These are phyloP conservation scores for Miamiensis avidus DNA, from an alignment of 169 alveolate genomes.

Conservation along the genomic window DNA sequence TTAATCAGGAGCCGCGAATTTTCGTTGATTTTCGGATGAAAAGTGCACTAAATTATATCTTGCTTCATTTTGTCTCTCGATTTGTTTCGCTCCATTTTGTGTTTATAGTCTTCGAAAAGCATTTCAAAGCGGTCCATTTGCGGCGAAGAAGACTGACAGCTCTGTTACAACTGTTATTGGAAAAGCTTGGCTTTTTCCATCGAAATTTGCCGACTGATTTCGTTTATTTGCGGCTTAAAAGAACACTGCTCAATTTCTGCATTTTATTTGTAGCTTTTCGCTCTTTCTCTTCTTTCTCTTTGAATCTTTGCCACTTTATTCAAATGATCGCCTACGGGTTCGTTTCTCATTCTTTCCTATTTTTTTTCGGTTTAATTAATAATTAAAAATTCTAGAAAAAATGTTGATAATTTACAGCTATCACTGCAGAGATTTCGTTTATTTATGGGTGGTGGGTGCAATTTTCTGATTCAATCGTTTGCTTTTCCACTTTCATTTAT, in stretches of 20 bases:
- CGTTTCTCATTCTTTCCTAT: slow-evolving; percentile 17
- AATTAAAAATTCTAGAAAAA: too few relatives aligned
- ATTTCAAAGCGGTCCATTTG: background rate
- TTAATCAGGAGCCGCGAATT: too few relatives aligned
- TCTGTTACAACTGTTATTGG: background rate
- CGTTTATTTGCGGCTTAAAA: slow-evolving; percentile 15
- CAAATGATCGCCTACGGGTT: slow-evolving; percentile 16
- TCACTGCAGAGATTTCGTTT: slow-evolving; percentile 9
- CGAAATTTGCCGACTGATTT: slow-evolving; percentile 1
- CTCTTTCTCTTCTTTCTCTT: slow-evolving; percentile 23
- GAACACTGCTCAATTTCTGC: slow-evolving; percentile 5
- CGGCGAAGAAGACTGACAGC: background rate
- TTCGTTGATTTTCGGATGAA: background rate
- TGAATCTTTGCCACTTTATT: slow-evolving; percentile 1
- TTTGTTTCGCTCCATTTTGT: slow-evolving; percentile 5
- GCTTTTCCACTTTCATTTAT: background rate
- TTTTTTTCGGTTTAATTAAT: background rate
- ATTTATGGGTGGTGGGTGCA: slow-evolving; percentile 19
- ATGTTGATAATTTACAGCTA: background rate
- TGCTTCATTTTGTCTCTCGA: background rate
- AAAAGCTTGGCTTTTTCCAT: slow-evolving; percentile 4
- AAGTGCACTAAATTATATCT: background rate
- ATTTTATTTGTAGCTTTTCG: slow-evolving; percentile 4
- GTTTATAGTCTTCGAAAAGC: slow-evolving; percentile 1
- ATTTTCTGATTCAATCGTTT: background rate